phyloP scores from a whole-genome alignment of 108 stramenopile species.

The Fragilaria radians region DNA sequence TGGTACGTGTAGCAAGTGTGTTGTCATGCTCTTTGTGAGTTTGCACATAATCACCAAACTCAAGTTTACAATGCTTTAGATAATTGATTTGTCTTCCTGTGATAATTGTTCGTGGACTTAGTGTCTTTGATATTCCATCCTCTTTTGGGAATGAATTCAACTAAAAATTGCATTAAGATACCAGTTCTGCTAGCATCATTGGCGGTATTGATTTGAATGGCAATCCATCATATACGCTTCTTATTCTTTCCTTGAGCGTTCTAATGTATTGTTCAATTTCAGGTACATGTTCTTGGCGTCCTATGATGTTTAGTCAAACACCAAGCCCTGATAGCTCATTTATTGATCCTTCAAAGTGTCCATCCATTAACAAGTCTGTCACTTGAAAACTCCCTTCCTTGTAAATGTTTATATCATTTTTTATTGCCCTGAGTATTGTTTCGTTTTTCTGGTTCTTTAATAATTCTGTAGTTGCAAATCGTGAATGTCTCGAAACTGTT shows the following conservation, averaged over 20 bases:
- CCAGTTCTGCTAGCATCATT: conserved; percentile 14
- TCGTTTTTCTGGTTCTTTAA: not conserved
- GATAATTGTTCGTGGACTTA: conserved; percentile 18
- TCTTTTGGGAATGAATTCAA: conserved; percentile 15
- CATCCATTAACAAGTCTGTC: conserved; percentile 15
- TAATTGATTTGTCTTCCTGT: conserved; percentile 10
- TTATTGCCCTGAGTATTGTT: not conserved
- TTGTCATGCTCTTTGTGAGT: conserved; percentile 30
- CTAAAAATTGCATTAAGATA: no score
- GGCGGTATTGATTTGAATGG: conserved; percentile 25
- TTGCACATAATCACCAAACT: conserved; percentile 38
- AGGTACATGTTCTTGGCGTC: conserved; percentile 37
- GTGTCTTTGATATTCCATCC: conserved; percentile 9
- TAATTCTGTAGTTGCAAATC: conserved; percentile 18
- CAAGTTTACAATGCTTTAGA: conserved; percentile 17
- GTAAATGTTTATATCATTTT: conserved; percentile 13
- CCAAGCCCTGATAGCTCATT: conserved; percentile 10
- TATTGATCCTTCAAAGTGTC: conserved; percentile 26
- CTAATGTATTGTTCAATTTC: conserved; percentile 40
- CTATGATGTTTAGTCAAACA: conserved; percentile 1
- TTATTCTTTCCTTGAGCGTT: conserved; percentile 19
- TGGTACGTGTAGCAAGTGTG: conserved; percentile 12
- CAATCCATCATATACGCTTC: conserved; percentile 16
- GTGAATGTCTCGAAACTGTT: conserved; percentile 17
- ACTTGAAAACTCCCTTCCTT: conserved; percentile 19